These are phyloP conservation scores for Aspergillus sp. DNA, from an alignment of 2,329 filamentous ascomycete genomes.

Conservation along the genomic window DNA sequence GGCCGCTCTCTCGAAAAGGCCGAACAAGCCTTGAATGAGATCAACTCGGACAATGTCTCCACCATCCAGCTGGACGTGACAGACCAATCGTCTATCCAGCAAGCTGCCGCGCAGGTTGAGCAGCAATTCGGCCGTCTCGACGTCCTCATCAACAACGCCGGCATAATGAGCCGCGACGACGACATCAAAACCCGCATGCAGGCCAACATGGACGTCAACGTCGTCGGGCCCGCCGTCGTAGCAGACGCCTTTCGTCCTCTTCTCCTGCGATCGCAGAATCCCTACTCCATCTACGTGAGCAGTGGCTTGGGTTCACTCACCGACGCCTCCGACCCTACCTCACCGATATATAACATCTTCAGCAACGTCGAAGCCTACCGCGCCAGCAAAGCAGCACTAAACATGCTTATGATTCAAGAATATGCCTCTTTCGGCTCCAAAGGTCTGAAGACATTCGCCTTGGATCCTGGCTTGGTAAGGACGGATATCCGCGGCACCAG, in stretches of 20 bases:
- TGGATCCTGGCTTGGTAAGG: slow-evolving; percentile 25
- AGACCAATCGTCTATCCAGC: slow-evolving; percentile 45
- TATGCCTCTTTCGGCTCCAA: background rate
- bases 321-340: slow-evolving; percentile 21
- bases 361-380: slow-evolving; percentile 33
- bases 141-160: slow-evolving; percentile 17
- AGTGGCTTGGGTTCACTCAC: slow-evolving; percentile 32
- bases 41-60: slow-evolving; percentile 7
- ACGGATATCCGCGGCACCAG: slow-evolving; percentile 17
- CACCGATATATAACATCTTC: slow-evolving; percentile 12
- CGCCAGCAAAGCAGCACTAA: slow-evolving; percentile 40
- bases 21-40: slow-evolving; percentile 3
- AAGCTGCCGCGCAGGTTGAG: slow-evolving; percentile 51
- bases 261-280: slow-evolving; percentile 20
- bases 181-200: slow-evolving; percentile 22
- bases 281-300: slow-evolving; percentile 38
- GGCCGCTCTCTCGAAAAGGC: slow-evolving; percentile 9
- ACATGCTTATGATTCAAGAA: slow-evolving; percentile 43
- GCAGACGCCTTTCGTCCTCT: slow-evolving; percentile 31
- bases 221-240: slow-evolving; percentile 33
- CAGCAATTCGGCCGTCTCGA: slow-evolving; percentile 44
- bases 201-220: slow-evolving; percentile 35
- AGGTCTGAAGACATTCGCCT: slow-evolving; percentile 23
- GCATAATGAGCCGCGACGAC: background rate
- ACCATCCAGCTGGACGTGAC: slow-evolving; percentile 43